These are phyloP conservation scores for Rosa lucieae DNA, from an alignment of 306 rosid species.

Conservation along the genomic window DNA sequence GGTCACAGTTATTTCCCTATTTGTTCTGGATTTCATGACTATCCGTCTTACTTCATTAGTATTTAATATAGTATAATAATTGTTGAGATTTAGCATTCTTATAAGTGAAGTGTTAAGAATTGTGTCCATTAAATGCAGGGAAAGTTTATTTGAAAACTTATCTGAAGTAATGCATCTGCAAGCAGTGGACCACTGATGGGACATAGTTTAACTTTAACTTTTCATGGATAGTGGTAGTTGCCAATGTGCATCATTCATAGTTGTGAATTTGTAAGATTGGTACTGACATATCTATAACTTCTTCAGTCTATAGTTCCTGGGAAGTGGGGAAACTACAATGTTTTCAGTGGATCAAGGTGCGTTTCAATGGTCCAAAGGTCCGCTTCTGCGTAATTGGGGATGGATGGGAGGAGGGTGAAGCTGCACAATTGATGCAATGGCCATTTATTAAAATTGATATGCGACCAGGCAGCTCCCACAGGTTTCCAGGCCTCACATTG, in stretches of 20 bases:
- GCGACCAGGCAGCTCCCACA: conserved; percentile 64
- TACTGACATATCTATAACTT: conserved; percentile 17
- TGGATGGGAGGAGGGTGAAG: conserved; percentile 96
- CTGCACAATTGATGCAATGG: conserved; percentile 79
- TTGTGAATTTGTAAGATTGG: not conserved
- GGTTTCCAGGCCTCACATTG: conserved; percentile 92
- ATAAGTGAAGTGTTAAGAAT: not conserved
- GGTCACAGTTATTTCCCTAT: not conserved
- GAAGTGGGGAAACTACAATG: conserved; percentile 81
- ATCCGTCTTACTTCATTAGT: not conserved
- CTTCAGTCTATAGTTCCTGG: conserved; percentile 87
- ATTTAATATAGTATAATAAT: not conserved
- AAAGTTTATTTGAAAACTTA: not conserved
- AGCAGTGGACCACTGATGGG: not conserved
- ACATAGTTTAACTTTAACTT: not conserved
- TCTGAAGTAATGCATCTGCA: not conserved
- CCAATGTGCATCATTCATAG: not conserved
- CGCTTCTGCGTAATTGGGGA: conserved; percentile 87
- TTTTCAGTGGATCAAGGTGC: conserved; percentile 76
- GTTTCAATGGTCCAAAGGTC: conserved; percentile 61
- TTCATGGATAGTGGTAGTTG: not conserved
- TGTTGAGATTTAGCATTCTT: not conserved
- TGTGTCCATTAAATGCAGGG: not conserved
- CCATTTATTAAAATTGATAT: conserved; percentile 79
- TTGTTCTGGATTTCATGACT: not conserved